Conservation (phyloP, 116 monocot genomes). For the Phalaenopsis hybrid region DNA sequence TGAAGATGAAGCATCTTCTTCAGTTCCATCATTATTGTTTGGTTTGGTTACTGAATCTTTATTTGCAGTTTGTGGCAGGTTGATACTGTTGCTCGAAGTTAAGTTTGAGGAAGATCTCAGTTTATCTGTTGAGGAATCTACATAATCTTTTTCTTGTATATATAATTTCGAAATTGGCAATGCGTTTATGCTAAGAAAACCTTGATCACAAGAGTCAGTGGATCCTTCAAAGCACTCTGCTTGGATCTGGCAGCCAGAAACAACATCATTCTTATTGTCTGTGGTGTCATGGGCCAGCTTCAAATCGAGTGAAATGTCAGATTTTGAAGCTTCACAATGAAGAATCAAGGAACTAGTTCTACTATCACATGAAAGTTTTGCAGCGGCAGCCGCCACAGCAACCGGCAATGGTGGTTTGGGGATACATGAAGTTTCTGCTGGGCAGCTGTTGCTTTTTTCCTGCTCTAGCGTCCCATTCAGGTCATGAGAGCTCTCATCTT, state of each 20-base stretch:
- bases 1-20: conserved; percentile 50
- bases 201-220: background rate
- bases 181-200: background rate
- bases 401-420: background rate
- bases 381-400: background rate
- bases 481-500: conserved; percentile 16
- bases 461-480: conserved; percentile 1
- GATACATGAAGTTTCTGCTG: background rate
- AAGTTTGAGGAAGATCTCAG: conserved; percentile 8
- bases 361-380: conserved; percentile 3
- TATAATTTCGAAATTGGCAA: background rate
- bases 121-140: background rate
- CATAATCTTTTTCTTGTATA: background rate
- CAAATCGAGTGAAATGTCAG: too few relatives aligned
- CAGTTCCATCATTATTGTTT: conserved; percentile 22
- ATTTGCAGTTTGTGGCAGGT: background rate
- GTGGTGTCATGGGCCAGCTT: background rate
- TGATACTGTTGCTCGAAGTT: conserved; percentile 18
- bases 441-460: background rate
- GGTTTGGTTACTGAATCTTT: conserved; percentile 1
- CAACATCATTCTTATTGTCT: background rate
- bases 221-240: conserved; percentile 9
- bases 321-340: background rate
- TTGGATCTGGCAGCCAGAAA: background rate
- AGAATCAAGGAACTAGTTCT: background rate